Percentiles rank a stretch among this genome's conserved stretches.
Evolutionary conservation across 345 rosid species (phyloP).

Genomic region (Streptanthus diversifolius): DNA sequence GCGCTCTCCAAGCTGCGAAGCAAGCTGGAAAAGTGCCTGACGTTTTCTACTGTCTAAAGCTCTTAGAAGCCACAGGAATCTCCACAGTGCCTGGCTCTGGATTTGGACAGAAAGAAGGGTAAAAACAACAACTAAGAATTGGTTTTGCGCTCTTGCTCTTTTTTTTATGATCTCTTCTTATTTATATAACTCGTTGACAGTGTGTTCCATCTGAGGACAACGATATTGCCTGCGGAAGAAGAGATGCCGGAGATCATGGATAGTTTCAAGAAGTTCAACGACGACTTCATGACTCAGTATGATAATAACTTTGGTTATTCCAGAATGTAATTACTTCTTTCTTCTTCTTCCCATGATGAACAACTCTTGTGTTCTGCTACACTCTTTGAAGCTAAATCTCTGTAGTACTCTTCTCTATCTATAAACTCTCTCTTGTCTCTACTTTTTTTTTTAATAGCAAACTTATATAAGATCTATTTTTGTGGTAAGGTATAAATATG

Average conservation of each 20-base stretch:
- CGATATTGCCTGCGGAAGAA: constrained; percentile 90
- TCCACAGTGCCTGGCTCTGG: constrained; percentile 99
- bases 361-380: constrained; percentile 15
- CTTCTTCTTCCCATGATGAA: constrained; percentile 8
- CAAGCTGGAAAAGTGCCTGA: constrained; percentile 80
- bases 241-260: constrained; percentile 95
- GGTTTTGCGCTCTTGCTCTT: not conserved
- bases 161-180: not conserved
- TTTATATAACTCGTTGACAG: constrained; percentile 32
- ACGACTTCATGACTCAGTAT: constrained; percentile 89
- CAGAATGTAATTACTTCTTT: constrained; percentile 51
- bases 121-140: not conserved
- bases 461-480: not conserved
- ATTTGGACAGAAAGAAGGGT: constrained; percentile 99
- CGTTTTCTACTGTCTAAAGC: constrained; percentile 95
- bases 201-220: constrained; percentile 92
- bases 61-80: constrained; percentile 97
- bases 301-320: constrained; percentile 69
- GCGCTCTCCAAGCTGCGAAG: constrained; percentile 84
- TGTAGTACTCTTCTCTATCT: constrained; percentile 1
- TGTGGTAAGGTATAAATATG: not conserved
- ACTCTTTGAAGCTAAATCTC: constrained; percentile 28
- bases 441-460: not conserved
- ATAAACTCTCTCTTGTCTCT: not conserved
- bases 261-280: constrained; percentile 95